A percentile compares a stretch with the other conserved stretches of the same genome.
Evolutionary conservation across 2,329 filamentous ascomycete species (phyloP).

Genomic region (Colletotrichum lentis): DNA sequence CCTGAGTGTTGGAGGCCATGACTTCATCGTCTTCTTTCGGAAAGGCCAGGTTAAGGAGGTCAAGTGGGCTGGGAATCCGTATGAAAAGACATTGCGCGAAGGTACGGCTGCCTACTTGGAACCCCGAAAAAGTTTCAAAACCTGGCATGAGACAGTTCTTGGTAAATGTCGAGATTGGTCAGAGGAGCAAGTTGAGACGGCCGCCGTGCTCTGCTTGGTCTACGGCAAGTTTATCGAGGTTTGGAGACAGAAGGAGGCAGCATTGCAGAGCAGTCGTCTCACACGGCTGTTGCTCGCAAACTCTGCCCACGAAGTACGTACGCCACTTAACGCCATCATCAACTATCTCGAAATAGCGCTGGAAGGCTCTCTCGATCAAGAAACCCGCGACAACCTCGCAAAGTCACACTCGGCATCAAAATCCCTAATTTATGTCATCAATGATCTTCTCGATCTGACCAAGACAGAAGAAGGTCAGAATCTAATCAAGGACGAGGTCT

Average conservation of each 20-base stretch:
- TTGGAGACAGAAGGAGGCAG: slow-evolving; percentile 89
- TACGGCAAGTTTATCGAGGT: slow-evolving; percentile 92
- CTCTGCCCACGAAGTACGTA: slow-evolving; percentile 90
- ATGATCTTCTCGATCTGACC: slow-evolving; percentile 87
- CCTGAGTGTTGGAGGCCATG: slow-evolving; percentile 74
- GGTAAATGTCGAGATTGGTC: slow-evolving; percentile 89
- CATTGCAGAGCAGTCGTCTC: slow-evolving; percentile 81
- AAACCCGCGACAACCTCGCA: slow-evolving; percentile 84
- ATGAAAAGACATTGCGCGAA: slow-evolving; percentile 77
- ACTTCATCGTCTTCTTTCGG: slow-evolving; percentile 94
- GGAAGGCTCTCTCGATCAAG: slow-evolving; percentile 79
- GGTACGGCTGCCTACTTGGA: slow-evolving; percentile 79
- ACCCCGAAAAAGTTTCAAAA: slow-evolving; percentile 80
- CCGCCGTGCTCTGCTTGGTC: slow-evolving; percentile 84
- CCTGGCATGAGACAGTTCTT: slow-evolving; percentile 81
- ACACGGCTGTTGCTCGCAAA: slow-evolving; percentile 83
- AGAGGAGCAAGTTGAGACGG: slow-evolving; percentile 88
- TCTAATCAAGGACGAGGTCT: slow-evolving; percentile 80
- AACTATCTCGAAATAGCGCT: slow-evolving; percentile 93
- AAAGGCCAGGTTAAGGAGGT: slow-evolving; percentile 77
- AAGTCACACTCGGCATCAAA: slow-evolving; percentile 92
- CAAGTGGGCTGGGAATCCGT: slow-evolving; percentile 87
- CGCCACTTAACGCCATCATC: slow-evolving; percentile 90
- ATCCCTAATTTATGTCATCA: slow-evolving; percentile 92
- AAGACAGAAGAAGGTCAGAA: slow-evolving; percentile 85